A percentile compares a stretch with the other conserved stretches of the same genome.
Evolutionary conservation across 2,329 filamentous ascomycete species (phyloP).

Genomic region (Colletotrichum trifolii): DNA sequence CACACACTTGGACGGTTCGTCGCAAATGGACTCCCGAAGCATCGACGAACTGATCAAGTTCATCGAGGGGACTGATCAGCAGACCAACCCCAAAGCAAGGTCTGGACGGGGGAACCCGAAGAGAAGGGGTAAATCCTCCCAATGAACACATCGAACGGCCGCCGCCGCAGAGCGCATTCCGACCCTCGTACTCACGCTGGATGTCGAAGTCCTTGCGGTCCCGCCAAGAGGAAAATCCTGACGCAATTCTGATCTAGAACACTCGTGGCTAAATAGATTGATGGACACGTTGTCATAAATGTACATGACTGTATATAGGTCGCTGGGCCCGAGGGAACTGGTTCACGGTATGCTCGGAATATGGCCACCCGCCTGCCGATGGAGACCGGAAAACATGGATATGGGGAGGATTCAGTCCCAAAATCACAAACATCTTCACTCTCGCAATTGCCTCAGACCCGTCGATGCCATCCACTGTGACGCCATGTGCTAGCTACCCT

Average conservation of each 20-base stretch:
- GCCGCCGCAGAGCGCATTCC: too few relatives aligned
- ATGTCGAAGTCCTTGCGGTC: too few relatives aligned
- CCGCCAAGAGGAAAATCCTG: too few relatives aligned
- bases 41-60: conserved; percentile 95
- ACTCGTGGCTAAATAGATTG: too few relatives aligned
- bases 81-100: conserved; percentile 67
- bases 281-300: conserved; percentile 15
- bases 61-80: conserved; percentile 80
- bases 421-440: conserved; percentile 34
- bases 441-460: neutral
- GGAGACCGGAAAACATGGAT: conserved; percentile 6
- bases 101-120: conserved; percentile 66
- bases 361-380: too few relatives aligned
- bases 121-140: conserved; percentile 53
- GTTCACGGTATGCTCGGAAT: too few relatives aligned
- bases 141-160: conserved; percentile 17
- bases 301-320: conserved; percentile 17
- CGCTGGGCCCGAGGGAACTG: too few relatives aligned
- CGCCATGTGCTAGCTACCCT: too few relatives aligned
- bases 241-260: too few relatives aligned
- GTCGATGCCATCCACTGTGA: neutral
- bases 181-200: too few relatives aligned
- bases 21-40: conserved; percentile 77
- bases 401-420: conserved; percentile 8
- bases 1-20: conserved; percentile 39